Percentiles rank a stretch among this genome's conserved stretches.
Conservation (phyloP, 441 rosid species). For the Gossypium aridum region DNA sequence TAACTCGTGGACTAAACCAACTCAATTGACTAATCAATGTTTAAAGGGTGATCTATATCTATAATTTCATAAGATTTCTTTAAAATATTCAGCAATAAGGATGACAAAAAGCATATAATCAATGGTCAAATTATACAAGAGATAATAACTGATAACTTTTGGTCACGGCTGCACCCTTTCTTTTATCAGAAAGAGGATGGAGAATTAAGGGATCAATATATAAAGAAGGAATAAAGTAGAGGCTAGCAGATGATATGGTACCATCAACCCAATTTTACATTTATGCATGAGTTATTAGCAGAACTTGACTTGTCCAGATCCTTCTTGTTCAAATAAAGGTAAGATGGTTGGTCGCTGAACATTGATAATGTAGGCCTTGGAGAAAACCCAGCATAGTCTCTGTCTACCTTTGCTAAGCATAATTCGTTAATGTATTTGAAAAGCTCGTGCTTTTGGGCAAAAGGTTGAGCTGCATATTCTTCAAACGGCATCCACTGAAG, state of each 20-base stretch:
- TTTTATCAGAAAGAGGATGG: background rate
- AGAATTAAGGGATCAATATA: slow-evolving; percentile 11
- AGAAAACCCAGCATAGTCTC: slow-evolving; percentile 47
- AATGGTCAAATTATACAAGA: background rate
- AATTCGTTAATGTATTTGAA: slow-evolving; percentile 34
- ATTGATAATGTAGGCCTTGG: slow-evolving; percentile 26
- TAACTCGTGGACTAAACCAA: too few species aligned
- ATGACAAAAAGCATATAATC: background rate
- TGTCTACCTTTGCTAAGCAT: slow-evolving; percentile 51
- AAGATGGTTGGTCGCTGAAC: slow-evolving; percentile 29
- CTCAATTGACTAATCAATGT: background rate
- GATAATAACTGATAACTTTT: background rate
- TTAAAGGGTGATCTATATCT: background rate
- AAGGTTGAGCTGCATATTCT: slow-evolving; percentile 68
- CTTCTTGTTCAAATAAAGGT: slow-evolving; percentile 38
- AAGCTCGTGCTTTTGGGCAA: slow-evolving; percentile 42
- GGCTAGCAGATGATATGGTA: background rate
- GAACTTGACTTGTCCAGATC: slow-evolving; percentile 28
- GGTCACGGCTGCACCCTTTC: background rate
- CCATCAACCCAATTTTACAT: background rate
- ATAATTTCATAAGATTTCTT: background rate
- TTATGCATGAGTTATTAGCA: slow-evolving; percentile 1
- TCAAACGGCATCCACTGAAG: slow-evolving; percentile 72
- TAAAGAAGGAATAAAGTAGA: background rate
- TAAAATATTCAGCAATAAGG: background rate